Evolutionary conservation across 2,329 filamentous ascomycete genomes (phyloP), one percentile per base, ranked within the genome.

Genomic region (Neofusicoccum sp.): DNA sequence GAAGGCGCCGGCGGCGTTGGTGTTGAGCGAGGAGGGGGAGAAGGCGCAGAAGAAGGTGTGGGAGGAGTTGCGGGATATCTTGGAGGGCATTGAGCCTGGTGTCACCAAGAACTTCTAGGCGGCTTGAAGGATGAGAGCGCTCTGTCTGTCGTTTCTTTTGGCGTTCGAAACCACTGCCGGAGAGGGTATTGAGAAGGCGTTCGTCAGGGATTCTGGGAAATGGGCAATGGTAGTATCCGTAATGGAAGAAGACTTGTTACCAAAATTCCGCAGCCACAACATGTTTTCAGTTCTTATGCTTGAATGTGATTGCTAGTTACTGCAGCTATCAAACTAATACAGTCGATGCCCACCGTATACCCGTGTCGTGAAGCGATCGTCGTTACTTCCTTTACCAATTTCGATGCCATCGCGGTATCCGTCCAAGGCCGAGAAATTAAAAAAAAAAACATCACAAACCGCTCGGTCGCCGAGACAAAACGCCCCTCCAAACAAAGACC

Each of bases 1-100:
- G 14, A 61, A 61, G 31, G 54, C 65, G 29, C 72, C 73, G 14
- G 71, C 73, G 4, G 58, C 64, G 9, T 70, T 77, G 36, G 78
- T 80, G 8, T 63, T 70, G 56, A 77, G 74, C 14, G 66, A 68
- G 5, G 74, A 78, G 63, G 79, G 79, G 0, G 67, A 69, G 58
- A 69, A 70, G 63, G 50, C 74, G 56, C 76, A 78, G 69, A 66
- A 67, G 56, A 66, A 71, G 50, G 72, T 80, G 0, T 81, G 78
- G 78, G 64, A 65, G 3, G 79, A 81, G 67, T 54, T 82, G 67
- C 66, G 64, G 4, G 69, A 54, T 33, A 77, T 75, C 65, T 65
- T 82, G 62, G 76, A 81, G 66, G 63, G 52, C 1, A 78, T 80
- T 36, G 67, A 70, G 60, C 64, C 66, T 8, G 74, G 73, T 1